Conservation (phyloP, 1,284 basidiomycete species). For the Sporisorium exsertum region DNA sequence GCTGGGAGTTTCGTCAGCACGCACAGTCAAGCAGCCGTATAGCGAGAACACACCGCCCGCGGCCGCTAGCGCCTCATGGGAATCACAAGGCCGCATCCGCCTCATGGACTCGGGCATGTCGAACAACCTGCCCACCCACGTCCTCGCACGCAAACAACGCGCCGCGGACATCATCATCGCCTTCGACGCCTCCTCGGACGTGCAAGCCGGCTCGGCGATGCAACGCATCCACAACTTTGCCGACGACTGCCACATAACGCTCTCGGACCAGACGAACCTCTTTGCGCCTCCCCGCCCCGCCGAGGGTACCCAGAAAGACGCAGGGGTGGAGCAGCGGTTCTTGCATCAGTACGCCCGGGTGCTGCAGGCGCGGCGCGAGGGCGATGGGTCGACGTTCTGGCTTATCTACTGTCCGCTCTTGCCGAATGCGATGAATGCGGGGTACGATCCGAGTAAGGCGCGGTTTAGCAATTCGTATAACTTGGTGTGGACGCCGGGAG, state of each 20-base stretch:
- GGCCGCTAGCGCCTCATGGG: constrained; percentile 29
- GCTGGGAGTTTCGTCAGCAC: background rate
- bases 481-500: constrained; percentile 63
- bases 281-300: background rate
- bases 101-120: constrained; percentile 66
- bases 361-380: constrained; percentile 16
- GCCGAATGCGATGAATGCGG: constrained; percentile 52
- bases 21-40: background rate
- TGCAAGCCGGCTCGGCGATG: constrained; percentile 61
- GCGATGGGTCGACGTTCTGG: constrained; percentile 34
- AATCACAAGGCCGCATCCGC: constrained; percentile 51
- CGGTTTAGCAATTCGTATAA: constrained; percentile 66
- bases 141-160: constrained; percentile 53
- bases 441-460: constrained; percentile 59
- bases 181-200: constrained; percentile 67
- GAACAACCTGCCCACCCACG: constrained; percentile 67
- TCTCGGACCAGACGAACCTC: constrained; percentile 27
- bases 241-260: constrained; percentile 48
- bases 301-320: background rate
- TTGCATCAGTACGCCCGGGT: constrained; percentile 47
- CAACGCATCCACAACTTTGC: constrained; percentile 62
- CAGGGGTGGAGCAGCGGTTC: constrained; percentile 35
- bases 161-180: constrained; percentile 62
- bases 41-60: background rate
- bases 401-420: constrained; percentile 64